A percentile compares a stretch with the other conserved stretches of the same genome.
phyloP scores from a whole-genome alignment of 208 protist genomes.

The Giardia duodenalis region DNA sequence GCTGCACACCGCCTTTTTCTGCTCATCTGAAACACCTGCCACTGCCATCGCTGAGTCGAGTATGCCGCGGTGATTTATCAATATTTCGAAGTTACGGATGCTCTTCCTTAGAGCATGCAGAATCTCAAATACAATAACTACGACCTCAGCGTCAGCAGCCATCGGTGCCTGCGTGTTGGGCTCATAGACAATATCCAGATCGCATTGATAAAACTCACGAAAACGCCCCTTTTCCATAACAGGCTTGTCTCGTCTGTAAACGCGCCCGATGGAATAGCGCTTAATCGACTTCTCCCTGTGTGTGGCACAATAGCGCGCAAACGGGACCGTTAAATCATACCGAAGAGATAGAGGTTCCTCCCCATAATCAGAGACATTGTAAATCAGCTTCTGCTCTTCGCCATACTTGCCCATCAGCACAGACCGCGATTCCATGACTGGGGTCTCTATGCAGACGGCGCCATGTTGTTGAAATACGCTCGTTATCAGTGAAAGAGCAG shows the following conservation, averaged over 20 bases:
- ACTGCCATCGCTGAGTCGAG: constrained; percentile 58
- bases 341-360: constrained; percentile 60
- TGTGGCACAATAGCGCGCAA: constrained; percentile 57
- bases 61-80: constrained; percentile 59
- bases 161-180: constrained; percentile 57
- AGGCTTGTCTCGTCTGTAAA: constrained; percentile 65
- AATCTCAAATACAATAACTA: constrained; percentile 56
- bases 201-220: constrained; percentile 72
- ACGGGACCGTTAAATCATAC: constrained; percentile 67
- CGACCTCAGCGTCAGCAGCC: constrained; percentile 60
- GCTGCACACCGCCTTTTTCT: constrained; percentile 57
- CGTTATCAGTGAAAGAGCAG: constrained; percentile 55
- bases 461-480: constrained; percentile 62
- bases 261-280: constrained; percentile 65
- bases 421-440: constrained; percentile 64
- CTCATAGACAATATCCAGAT: constrained; percentile 59
- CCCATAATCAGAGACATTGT: constrained; percentile 64
- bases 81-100: constrained; percentile 55
- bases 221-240: constrained; percentile 57
- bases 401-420: constrained; percentile 67
- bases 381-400: constrained; percentile 70
- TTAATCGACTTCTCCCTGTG: constrained; percentile 57
- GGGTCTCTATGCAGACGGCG: constrained; percentile 63
- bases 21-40: constrained; percentile 56
- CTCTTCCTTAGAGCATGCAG: constrained; percentile 50